Evolutionary conservation across 371 early-diverging fungal genomes (phyloP).

Genomic region (Lichtheimia ramosa): DNA sequence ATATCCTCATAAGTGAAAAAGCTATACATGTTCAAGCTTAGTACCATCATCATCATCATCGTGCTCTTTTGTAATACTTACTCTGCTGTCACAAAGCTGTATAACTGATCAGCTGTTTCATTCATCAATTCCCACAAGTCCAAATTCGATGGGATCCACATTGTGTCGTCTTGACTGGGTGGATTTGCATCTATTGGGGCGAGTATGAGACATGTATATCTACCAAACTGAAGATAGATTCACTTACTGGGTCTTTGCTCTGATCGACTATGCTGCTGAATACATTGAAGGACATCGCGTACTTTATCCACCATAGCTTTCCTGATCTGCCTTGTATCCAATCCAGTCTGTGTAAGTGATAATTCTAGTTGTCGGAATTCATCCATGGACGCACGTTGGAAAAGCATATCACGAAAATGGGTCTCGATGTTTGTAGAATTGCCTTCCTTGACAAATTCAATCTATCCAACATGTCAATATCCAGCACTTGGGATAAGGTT

Average conservation of each 20-base stretch:
- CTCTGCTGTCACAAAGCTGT: slow-evolving; percentile 73
- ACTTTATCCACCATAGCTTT: slow-evolving; percentile 71
- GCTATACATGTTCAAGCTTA: slow-evolving; percentile 18
- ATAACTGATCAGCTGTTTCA: slow-evolving; percentile 79
- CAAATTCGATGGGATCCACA: slow-evolving; percentile 67
- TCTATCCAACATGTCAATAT: slow-evolving; percentile 27
- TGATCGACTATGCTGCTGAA: slow-evolving; percentile 47
- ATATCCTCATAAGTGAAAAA: slow-evolving; percentile 68
- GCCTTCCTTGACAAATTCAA: slow-evolving; percentile 60
- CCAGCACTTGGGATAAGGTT: not conserved
- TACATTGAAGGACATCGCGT: slow-evolving; percentile 65
- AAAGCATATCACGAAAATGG: slow-evolving; percentile 69
- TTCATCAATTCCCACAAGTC: slow-evolving; percentile 76
- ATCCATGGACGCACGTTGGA: slow-evolving; percentile 76
- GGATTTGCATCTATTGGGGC: not conserved
- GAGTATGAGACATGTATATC: not conserved
- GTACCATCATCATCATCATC: not conserved
- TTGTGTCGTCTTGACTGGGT: slow-evolving; percentile 44
- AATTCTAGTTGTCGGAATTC: slow-evolving; percentile 61
- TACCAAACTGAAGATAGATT: too few species aligned
- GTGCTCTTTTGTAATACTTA: slow-evolving; percentile 9
- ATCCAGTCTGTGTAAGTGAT: slow-evolving; percentile 38
- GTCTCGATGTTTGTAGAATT: slow-evolving; percentile 58
- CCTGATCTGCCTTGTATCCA: slow-evolving; percentile 58
- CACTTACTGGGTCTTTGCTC: slow-evolving; percentile 16